Evolutionary conservation across 1,284 basidiomycete genomes (phyloP), one percentile per base, ranked within the genome.

Genomic region (Puccinia triticina): DNA sequence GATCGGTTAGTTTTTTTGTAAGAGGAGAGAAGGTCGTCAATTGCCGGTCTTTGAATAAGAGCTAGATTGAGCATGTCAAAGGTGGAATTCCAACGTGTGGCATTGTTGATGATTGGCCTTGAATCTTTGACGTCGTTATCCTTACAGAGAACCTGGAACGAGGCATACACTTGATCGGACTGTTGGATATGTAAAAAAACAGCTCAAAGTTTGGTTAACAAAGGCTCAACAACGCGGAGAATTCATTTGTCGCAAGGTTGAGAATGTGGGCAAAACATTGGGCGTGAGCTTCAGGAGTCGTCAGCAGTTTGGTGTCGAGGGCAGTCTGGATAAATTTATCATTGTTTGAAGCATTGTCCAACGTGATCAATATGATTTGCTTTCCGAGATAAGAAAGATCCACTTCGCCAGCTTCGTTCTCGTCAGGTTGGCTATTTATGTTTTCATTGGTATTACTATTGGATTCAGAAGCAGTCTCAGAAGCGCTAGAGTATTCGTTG

Each of bases 51-150:
- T n/a, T n/a, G n/a, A n/a, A n/a, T n/a, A n/a, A n/a, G n/a, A n/a
- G n/a, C n/a, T n/a, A n/a, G n/a, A n/a, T n/a, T n/a, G n/a, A n/a
- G n/a, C n/a, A n/a, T n/a, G n/a, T n/a, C n/a, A n/a, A n/a, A n/a
- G n/a, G n/a, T n/a, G n/a, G n/a, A n/a, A n/a, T n/a, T 46, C 14
- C 8, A 7, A 7, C 8, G 43, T 46, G 8, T 46, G 7, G 7
- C 8, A 46, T 64, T 64, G 61, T 64, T 64, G 34, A 64, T 64
- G 61, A 64, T 64, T 32, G 61, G 61, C 26, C 26, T 64, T 21
- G 34, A 37, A 12, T 29, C 18, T 37, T 64, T 64, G 21, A 64
- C 34, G 21, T 64, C 21, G 61, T 64, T 64, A n/a, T n/a, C n/a
- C n/a, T n/a, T n/a, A n/a, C n/a, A n/a, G n/a, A n/a, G n/a, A n/a